A percentile compares a stretch with the other conserved stretches of the same genome.
These are phyloP conservation scores for Chaetomium strumarium DNA, from an alignment of 2,329 filamentous ascomycete species.

Conservation along the genomic window DNA sequence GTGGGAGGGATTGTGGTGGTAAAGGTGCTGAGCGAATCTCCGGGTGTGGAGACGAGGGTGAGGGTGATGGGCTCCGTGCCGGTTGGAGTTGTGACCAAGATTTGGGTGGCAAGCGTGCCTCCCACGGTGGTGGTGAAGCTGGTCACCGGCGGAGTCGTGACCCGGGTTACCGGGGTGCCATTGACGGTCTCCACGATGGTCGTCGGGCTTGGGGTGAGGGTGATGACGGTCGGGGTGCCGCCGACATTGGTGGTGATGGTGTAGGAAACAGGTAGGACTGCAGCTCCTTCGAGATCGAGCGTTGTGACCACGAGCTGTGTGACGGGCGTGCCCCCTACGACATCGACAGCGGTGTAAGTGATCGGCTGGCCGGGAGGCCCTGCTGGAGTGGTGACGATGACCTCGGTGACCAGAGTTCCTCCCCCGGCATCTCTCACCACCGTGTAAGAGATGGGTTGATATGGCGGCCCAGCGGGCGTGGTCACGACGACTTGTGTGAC, in stretches of 20 bases:
- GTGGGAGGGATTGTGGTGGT: slow-evolving; percentile 23
- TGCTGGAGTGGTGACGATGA: slow-evolving; percentile 15
- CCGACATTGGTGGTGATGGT: slow-evolving; percentile 25
- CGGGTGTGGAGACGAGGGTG: slow-evolving; percentile 24
- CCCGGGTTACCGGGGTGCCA: slow-evolving; percentile 22
- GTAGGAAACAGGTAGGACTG: slow-evolving; percentile 23
- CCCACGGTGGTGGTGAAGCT: slow-evolving; percentile 26
- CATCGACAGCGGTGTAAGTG: slow-evolving; percentile 19
- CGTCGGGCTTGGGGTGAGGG: slow-evolving; percentile 21
- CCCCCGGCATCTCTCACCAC: slow-evolving; percentile 14
- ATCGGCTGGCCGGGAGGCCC: slow-evolving; percentile 13
- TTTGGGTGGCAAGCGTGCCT: slow-evolving; percentile 25
- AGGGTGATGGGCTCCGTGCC: slow-evolving; percentile 22
- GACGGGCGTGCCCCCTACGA: slow-evolving; percentile 19
- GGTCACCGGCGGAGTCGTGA: slow-evolving; percentile 23
- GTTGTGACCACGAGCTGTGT: slow-evolving; percentile 22
- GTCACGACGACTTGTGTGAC: slow-evolving; percentile 18
- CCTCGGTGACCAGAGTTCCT: slow-evolving; percentile 14
- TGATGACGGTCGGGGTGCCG: slow-evolving; percentile 24
- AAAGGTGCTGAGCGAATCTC: slow-evolving; percentile 22
- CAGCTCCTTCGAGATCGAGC: slow-evolving; percentile 9
- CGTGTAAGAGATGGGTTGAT: slow-evolving; percentile 16
- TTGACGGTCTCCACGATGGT: slow-evolving; percentile 25
- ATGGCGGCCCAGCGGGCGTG: slow-evolving; percentile 13
- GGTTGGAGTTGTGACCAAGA: slow-evolving; percentile 26